A percentile compares a stretch with the other conserved stretches of the same genome.
phyloP scores from a whole-genome alignment of 225 moss, liverwort and hornwort species.

The Lunularia cruciata region DNA sequence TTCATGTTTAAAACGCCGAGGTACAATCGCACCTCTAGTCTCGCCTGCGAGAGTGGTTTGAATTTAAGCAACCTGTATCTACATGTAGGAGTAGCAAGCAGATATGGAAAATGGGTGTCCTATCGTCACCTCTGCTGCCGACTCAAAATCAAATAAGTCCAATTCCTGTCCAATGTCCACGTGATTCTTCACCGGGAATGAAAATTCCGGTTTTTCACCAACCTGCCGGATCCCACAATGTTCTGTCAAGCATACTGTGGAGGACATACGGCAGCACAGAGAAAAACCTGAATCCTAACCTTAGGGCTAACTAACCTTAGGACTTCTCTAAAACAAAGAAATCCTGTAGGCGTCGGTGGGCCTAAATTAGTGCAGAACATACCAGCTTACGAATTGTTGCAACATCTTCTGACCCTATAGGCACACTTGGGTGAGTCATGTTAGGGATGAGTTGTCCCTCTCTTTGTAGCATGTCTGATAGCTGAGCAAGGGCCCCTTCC shows the following conservation, averaged over 20 bases:
- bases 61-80: background rate
- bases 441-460: constrained; percentile 97
- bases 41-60: no score
- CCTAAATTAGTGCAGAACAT: background rate
- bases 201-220: constrained; percentile 66
- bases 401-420: constrained; percentile 82
- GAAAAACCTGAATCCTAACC: no score
- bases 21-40: no score
- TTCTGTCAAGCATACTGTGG: no score
- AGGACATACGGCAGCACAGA: no score
- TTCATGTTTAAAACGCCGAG: no score
- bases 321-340: no score
- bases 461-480: constrained; percentile 76
- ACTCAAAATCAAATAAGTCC: constrained; percentile 90
- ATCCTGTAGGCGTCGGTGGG: no score
- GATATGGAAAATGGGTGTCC: no score
- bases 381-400: constrained; percentile 78
- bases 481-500: constrained; percentile 63
- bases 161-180: constrained; percentile 83
- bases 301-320: background rate
- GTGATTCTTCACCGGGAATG: constrained; percentile 77
- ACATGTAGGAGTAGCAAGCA: background rate
- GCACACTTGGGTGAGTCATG: constrained; percentile 88
- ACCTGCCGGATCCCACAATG: constrained; percentile 45
- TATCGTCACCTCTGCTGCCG: constrained; percentile 71